Base-by-base conservation (phyloP, 805 yeast genomes). In the Metschnikowia arizonensis region DNA sequence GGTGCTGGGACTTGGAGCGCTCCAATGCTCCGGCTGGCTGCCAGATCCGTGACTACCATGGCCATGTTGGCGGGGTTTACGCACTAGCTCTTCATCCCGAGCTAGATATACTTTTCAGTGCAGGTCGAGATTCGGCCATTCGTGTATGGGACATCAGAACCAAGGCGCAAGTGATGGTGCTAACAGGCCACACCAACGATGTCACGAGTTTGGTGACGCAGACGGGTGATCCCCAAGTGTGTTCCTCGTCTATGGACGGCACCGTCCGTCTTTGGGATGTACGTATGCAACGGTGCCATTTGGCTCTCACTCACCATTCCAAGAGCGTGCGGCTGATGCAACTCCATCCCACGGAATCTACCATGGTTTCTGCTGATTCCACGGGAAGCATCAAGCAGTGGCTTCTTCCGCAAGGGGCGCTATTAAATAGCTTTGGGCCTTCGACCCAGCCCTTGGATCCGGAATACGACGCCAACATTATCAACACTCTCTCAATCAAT, bases 1-100 rank as follows among this genome's bases (percentile, higher is more conserved):
- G 88, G 60, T 90, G 98, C 64, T 93, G 98, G 97, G 99, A 93
- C 68, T 72, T 93, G 54, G 98, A 91, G 62, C 78, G 81, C 57
- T 88, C 90, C 56, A 79, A 79, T 54, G 80, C 87, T 2, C 50
- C 62, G 1, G 58, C 66, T 11, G 76, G 76, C 9, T 67, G 73
- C 49, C 72, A 68, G 53, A 78, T 89, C 3, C 71, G 97, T 45
- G 88, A 89, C 56, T 93, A 88, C 63, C 95, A 90, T 65, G 99
- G 99, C 3, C 99, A 93, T 66, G 72, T 88, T 21, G 87, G 95
- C 25, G 95, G 96, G 3, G 87, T 93, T 1, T 88, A 88, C 58
- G 74, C 95, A 0, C 72, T 90, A 34, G 91, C 82, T 47, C 61
- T 89, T 12, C 98, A 91, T 61, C 98, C 98, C 0, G 87, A 88